Percentiles rank a stretch among this genome's conserved stretches.
Evolutionary conservation across 2,329 filamentous ascomycete genomes (phyloP).

Genomic region (Alternaria gaisen): DNA sequence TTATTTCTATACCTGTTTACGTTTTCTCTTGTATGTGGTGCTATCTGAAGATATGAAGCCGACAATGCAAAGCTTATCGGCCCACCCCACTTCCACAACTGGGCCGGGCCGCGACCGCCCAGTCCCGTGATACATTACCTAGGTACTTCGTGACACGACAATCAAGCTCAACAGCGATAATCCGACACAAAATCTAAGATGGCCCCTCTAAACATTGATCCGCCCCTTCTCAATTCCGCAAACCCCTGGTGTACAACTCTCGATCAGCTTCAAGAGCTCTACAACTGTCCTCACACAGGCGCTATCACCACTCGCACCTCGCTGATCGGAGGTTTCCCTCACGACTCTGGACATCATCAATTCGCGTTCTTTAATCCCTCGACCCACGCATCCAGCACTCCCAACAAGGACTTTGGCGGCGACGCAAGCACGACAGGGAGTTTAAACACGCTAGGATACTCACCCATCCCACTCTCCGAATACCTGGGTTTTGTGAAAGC

Average conservation of each 20-base stretch:
- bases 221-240: constrained; percentile 77
- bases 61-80: too few species aligned
- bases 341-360: constrained; percentile 68
- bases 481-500: constrained; percentile 67
- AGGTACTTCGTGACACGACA: background rate
- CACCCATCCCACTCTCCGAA: constrained; percentile 65
- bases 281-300: constrained; percentile 69
- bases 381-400: constrained; percentile 38
- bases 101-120: background rate
- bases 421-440: constrained; percentile 39
- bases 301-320: constrained; percentile 79
- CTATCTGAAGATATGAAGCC: too few species aligned
- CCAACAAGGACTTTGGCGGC: constrained; percentile 29
- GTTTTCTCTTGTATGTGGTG: too few species aligned
- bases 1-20: too few species aligned
- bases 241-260: constrained; percentile 77
- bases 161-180: background rate
- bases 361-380: constrained; percentile 70
- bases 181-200: constrained; percentile 15
- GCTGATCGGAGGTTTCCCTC: constrained; percentile 69
- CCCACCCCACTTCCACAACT: too few species aligned
- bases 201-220: constrained; percentile 61
- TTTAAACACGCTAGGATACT: constrained; percentile 79
- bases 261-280: constrained; percentile 69
- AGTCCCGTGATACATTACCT: background rate